A percentile compares a stretch with the other conserved stretches of the same genome.
Evolutionary conservation across 441 rosid species (phyloP).

Genomic region (Populus tomentosa): DNA sequence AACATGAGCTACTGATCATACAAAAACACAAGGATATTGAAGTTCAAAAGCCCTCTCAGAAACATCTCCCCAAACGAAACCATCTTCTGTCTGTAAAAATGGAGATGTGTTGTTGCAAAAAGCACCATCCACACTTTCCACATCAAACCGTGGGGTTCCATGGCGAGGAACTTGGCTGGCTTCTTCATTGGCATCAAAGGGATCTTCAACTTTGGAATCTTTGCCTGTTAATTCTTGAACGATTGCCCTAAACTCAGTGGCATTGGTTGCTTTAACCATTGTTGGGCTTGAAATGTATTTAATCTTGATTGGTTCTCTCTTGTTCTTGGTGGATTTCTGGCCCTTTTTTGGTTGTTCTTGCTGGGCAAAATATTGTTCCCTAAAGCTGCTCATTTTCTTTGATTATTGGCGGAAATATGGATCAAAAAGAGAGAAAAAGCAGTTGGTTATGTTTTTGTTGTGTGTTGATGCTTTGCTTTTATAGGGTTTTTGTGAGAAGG

Average conservation of each 20-base stretch:
- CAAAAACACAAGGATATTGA: constrained; percentile 5
- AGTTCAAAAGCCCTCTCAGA: background rate
- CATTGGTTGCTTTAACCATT: constrained; percentile 34
- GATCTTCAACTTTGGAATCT: constrained; percentile 18
- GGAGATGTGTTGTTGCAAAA: constrained; percentile 8
- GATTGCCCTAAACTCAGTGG: constrained; percentile 39
- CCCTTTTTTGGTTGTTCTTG: background rate
- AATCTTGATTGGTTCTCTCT: constrained; percentile 34
- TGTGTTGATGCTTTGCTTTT: background rate
- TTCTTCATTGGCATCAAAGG: background rate
- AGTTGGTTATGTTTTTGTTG: background rate
- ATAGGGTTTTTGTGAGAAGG: background rate
- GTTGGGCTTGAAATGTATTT: constrained; percentile 43
- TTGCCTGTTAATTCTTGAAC: constrained; percentile 52
- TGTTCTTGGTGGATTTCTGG: constrained; percentile 10
- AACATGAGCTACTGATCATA: background rate
- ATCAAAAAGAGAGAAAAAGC: background rate
- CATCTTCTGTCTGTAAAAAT: background rate
- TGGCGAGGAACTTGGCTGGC: background rate
- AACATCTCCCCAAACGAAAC: constrained; percentile 17
- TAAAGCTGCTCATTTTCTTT: constrained; percentile 28
- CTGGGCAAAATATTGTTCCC: background rate
- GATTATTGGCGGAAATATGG: background rate
- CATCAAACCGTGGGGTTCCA: background rate
- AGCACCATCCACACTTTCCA: background rate